Percentiles rank a stretch among this genome's conserved stretches.
These are phyloP conservation scores for Saturnispora dispora DNA, from an alignment of 805 yeast species.

Conservation along the genomic window DNA sequence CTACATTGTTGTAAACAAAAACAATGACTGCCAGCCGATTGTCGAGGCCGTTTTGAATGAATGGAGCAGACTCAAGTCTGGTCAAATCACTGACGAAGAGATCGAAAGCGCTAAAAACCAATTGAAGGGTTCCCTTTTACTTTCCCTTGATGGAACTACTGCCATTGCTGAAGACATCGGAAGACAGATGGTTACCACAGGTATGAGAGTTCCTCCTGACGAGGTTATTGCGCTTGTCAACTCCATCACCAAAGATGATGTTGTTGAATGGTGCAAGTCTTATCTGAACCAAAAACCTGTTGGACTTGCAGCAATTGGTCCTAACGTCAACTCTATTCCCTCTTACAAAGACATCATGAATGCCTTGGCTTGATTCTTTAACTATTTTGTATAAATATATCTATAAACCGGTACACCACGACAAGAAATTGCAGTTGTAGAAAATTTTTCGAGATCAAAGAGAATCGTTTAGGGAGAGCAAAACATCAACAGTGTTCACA, in stretches of 20 bases:
- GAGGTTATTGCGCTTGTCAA: constrained; percentile 71
- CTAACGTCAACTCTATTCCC: constrained; percentile 2
- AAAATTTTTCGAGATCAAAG: neutral
- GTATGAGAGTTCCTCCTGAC: constrained; percentile 63
- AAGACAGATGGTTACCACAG: constrained; percentile 92
- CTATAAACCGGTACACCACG: neutral
- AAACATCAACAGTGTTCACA: neutral
- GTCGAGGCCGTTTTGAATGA: constrained; percentile 72
- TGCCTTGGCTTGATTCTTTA: neutral
- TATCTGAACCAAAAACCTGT: constrained; percentile 38
- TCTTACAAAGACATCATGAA: neutral
- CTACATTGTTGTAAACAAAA: constrained; percentile 77
- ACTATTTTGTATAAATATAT: neutral
- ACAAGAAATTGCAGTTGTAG: neutral
- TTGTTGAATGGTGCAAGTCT: constrained; percentile 71
- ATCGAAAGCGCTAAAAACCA: constrained; percentile 93
- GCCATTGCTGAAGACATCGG: constrained; percentile 98
- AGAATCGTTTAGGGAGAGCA: neutral
- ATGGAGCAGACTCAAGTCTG: constrained; percentile 79
- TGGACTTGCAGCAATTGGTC: constrained; percentile 6
- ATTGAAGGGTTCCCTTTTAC: constrained; percentile 80
- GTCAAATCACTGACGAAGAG: constrained; percentile 72
- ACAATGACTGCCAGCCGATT: constrained; percentile 53
- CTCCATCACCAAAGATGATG: constrained; percentile 66
- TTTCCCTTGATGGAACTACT: constrained; percentile 89